Base-by-base conservation (phyloP, 192 early-diverging fungal genomes). In the Phlyctochytrium arcticum region DNA sequence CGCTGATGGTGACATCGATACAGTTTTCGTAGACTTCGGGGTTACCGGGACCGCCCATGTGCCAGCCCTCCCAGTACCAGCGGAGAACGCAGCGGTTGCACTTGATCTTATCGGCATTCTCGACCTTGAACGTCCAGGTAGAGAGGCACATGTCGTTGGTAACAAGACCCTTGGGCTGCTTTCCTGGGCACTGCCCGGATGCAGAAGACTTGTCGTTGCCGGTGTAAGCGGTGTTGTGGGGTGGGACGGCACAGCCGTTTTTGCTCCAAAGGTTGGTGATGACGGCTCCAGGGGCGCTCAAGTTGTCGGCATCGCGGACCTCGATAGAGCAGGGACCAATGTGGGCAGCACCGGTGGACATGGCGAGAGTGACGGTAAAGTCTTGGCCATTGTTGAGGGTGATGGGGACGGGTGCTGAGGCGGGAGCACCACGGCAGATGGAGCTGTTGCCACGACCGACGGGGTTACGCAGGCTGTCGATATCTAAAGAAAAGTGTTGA, bases 121-220 rank as follows among this genome's bases (percentile, higher is more conserved):
- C 34, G 9, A 69, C 37, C 1, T n/a, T 56, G 36, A 72, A 72
- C 15, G 66, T 72, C 71, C 71, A 72, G 17, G 65, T 30, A 17
- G n/a, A 30, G 3, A 68, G 36, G 37, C 67, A 68, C 67, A 68
- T 68, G 32, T 68, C 67, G 39, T 68, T 62, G 15, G 67, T 57
- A 5, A 65, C 27, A 6, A 67, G 34, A 19, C 48, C 34, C 15
- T 36, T 8, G 6, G 65, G 65, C 2, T 63, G n/a, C 10, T 23
- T 24, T 27, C 46, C 65, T 23, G 57, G 55, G 31, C 65, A 67
- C n/a, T 26, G 9, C 19, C 12, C 24, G 42, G 27, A 34, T 19
- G 65, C 65, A 6, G 30, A 21, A 33, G 26, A 23, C 50, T 53
- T 53, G 31, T 23, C 26, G 21, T 63, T 33, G 30, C 47, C 26